Conservation (phyloP, 2,329 filamentous ascomycete species). For the Nannizziopsis arthrosporioides region DNA sequence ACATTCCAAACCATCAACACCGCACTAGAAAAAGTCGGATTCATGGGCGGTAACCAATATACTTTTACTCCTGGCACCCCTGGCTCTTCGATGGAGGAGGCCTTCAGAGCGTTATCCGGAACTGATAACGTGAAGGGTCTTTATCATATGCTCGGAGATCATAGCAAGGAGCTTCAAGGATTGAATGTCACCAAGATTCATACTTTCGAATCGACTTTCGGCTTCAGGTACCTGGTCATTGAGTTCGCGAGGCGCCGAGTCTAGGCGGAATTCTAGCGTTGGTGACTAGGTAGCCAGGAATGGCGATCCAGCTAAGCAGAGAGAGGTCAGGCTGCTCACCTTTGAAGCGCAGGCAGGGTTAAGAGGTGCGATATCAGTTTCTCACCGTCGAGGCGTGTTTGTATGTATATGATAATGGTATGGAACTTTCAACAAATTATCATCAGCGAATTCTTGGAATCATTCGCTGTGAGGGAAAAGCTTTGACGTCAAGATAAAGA, state of each 20-base stretch:
- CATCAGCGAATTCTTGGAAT: too few species aligned
- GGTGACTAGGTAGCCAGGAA: too few species aligned
- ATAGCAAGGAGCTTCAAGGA: neutral
- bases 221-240: neutral
- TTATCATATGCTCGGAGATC: neutral
- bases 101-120: neutral
- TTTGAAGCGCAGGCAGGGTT: too few species aligned
- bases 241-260: neutral
- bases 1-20: neutral
- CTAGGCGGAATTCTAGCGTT: too few species aligned
- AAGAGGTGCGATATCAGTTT: too few species aligned
- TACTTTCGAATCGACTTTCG: neutral
- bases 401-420: too few species aligned
- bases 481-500: too few species aligned
- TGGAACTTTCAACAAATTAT: too few species aligned
- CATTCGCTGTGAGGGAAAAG: too few species aligned
- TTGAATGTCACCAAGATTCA: neutral
- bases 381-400: too few species aligned
- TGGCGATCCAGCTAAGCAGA: too few species aligned
- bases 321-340: too few species aligned
- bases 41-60: neutral
- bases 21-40: neutral
- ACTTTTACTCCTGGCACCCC: neutral
- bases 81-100: neutral
- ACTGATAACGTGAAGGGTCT: neutral